Evolutionary conservation across 2,329 filamentous ascomycete genomes (phyloP).

Genomic region (Cylindrodendrum hubeiense): DNA sequence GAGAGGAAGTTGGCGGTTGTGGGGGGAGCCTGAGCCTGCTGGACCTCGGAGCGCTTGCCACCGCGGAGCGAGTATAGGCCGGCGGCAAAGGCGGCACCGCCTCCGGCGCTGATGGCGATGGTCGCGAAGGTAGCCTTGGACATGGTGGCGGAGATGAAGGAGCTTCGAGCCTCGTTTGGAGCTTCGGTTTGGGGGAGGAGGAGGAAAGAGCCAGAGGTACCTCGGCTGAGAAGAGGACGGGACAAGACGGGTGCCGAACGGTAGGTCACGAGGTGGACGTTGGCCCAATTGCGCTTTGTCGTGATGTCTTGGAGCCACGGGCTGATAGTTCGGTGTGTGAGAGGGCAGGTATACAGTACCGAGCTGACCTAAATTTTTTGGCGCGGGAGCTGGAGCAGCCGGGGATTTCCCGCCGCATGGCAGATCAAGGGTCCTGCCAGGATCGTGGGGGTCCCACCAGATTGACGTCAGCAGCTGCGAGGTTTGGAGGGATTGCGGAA

Average conservation of each 20-base stretch:
- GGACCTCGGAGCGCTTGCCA: conserved; percentile 58
- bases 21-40: conserved; percentile 47
- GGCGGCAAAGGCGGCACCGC: conserved; percentile 80
- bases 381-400: conserved; percentile 1
- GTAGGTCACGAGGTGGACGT: conserved; percentile 3
- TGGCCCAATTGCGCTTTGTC: conserved; percentile 18
- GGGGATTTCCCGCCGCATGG: conserved; percentile 21
- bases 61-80: conserved; percentile 73
- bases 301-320: conserved; percentile 19
- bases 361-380: not conserved
- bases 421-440: conserved; percentile 15
- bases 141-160: conserved; percentile 63
- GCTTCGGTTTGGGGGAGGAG: not conserved
- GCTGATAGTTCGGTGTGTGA: not conserved
- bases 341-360: not conserved
- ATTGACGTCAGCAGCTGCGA: conserved; percentile 21
- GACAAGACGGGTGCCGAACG: not conserved
- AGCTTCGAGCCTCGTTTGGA: not conserved
- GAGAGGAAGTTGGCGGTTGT: conserved; percentile 52
- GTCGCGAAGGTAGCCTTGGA: conserved; percentile 83
- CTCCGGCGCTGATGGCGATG: conserved; percentile 81
- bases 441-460: conserved; percentile 3
- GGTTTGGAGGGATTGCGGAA: not conserved
- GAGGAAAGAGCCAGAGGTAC: not conserved
- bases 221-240: not conserved